Evolutionary conservation across 2,329 filamentous ascomycete species (phyloP).

Genomic region (Ambrosiella cleistominuta): DNA sequence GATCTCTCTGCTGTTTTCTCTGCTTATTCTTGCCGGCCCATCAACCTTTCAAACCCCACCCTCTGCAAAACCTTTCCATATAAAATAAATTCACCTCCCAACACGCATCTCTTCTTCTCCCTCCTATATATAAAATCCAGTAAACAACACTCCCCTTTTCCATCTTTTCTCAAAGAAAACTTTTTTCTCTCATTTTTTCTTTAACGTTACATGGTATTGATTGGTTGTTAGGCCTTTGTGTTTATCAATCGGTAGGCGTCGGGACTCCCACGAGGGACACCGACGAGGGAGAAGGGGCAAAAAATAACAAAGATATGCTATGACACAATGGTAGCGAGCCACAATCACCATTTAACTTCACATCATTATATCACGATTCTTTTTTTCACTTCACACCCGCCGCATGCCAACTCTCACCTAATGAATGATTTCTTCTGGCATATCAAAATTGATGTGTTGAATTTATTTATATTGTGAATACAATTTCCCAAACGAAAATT

Average conservation of each 20-base stretch:
- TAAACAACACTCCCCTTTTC: background rate
- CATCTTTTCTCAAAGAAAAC: background rate
- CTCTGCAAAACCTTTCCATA: background rate
- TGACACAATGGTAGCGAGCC: background rate
- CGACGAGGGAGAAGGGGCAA: background rate
- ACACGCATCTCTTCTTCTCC: background rate
- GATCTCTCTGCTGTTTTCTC: background rate
- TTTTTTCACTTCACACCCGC: background rate
- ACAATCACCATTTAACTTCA: background rate
- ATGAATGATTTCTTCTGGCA: background rate
- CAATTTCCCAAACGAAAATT: background rate
- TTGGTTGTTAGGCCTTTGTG: background rate
- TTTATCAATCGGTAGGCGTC: background rate
- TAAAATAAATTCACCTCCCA: background rate
- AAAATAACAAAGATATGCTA: background rate
- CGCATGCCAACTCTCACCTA: background rate
- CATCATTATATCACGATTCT: no score
- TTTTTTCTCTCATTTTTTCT: background rate
- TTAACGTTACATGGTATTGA: background rate
- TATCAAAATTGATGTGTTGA: background rate
- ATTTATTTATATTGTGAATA: background rate
- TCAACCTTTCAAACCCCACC: background rate
- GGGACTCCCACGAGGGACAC: background rate
- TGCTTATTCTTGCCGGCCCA: background rate
- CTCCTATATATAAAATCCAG: background rate